Evolutionary conservation across 169 alveolate genomes (phyloP), one percentile per base, ranked within the genome.

Genomic region (Plasmodium fragile): DNA sequence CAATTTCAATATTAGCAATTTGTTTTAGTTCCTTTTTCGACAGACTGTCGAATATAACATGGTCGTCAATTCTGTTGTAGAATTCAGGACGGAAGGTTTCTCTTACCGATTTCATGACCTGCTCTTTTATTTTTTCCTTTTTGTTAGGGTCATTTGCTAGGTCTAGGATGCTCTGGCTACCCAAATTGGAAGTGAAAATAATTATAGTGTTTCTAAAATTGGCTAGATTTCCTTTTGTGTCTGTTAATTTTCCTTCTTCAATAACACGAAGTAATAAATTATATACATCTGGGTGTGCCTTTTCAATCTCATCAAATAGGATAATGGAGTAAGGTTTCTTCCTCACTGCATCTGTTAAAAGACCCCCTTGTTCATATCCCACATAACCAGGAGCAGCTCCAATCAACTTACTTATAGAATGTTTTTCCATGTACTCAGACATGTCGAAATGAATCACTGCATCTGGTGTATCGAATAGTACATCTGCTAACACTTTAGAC

Each of bases 331-430:
- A 97, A 0, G 99, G 99, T 75, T 94, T 91, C 25, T 97, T 96
- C 73, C 98, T 80, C n/a, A 98, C 98, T 13, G 98, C 98, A 82
- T 97, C 99, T 6, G 99, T 98, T 70, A 98, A 95, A 82, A 97
- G 96, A 1, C 99, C 99, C 10, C 99, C 98, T 82, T 97, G 97
- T 69, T 95, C 98, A 87, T 92, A 97, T n/a, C 99, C 99, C 32
- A 98, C 97, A 83, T 97, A 97, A 1, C 99, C 99, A 2, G 99
- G 99, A 3, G 99, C 98, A 1, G 99, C 99, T 8, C 99, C 99
- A 13, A 98, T 92, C 34, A 98, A 95, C 43, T 97, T 78, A n/a
- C 98, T 96, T 16, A 98, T 98, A 34, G 98, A 93, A 92, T 98
- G 99, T 69, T 97, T 96, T 82, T 98, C 99, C 99, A 97, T 98